These are phyloP conservation scores for Apiotrichum veenhuisii DNA, from an alignment of 1,284 basidiomycete species.

Conservation along the genomic window DNA sequence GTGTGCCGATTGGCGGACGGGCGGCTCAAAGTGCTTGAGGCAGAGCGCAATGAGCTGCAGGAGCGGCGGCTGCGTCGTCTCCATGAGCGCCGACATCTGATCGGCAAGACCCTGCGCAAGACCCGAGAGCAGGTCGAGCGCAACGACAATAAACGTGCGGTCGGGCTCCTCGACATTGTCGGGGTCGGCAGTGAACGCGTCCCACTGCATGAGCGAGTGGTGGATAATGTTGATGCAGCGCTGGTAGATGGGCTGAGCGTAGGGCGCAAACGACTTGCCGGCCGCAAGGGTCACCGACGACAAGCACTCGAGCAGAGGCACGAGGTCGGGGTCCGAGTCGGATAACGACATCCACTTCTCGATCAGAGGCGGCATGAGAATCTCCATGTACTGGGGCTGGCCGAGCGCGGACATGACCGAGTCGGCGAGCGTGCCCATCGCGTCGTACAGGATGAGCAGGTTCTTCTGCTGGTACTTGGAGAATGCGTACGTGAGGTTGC, in stretches of 20 bases:
- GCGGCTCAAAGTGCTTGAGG: conserved; percentile 87
- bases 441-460: conserved; percentile 96
- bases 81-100: conserved; percentile 68
- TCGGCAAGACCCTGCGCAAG: conserved; percentile 89
- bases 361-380: conserved; percentile 93
- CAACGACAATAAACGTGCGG: conserved; percentile 93
- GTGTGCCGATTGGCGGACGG: conserved; percentile 93
- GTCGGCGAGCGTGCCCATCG: conserved; percentile 94
- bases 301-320: conserved; percentile 92
- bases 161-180: conserved; percentile 83
- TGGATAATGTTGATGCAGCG: conserved; percentile 86
- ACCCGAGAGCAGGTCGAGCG: conserved; percentile 89
- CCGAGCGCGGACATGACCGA: conserved; percentile 86
- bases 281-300: conserved; percentile 97
- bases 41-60: conserved; percentile 76
- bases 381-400: conserved; percentile 81
- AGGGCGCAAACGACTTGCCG: conserved; percentile 82
- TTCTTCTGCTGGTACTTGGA: conserved; percentile 99
- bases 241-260: conserved; percentile 87
- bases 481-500: conserved; percentile 93
- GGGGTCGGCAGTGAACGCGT: conserved; percentile 59
- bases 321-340: conserved; percentile 88
- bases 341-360: conserved; percentile 82
- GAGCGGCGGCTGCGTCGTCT: conserved; percentile 66
- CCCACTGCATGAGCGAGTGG: conserved; percentile 72